These are phyloP conservation scores for Cladosporium velox DNA, from an alignment of 2,329 filamentous ascomycete genomes.

Conservation along the genomic window DNA sequence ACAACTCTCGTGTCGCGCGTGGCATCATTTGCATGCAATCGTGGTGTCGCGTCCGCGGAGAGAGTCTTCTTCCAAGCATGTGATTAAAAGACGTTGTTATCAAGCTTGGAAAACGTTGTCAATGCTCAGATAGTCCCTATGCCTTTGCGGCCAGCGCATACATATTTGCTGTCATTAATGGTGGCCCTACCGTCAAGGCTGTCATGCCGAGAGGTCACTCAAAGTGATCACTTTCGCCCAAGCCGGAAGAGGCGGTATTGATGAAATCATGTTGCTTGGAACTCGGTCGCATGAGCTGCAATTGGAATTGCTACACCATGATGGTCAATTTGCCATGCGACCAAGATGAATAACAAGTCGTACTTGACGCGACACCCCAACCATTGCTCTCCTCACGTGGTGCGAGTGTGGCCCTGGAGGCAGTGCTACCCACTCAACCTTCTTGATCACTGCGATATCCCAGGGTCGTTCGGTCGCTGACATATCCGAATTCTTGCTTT, in stretches of 20 bases:
- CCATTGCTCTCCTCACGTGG: neutral
- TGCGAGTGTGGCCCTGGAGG: neutral
- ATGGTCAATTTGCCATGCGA: neutral
- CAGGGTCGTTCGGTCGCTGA: neutral
- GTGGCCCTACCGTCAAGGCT: neutral
- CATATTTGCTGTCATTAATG: neutral
- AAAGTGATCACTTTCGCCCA: neutral
- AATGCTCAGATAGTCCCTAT: neutral
- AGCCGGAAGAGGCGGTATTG: neutral
- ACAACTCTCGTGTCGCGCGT: neutral
- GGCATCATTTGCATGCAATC: neutral
- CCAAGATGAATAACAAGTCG: neutral
- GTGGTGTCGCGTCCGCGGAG: neutral
- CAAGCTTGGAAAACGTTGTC: neutral
- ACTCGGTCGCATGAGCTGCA: neutral
- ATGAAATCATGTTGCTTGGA: neutral
- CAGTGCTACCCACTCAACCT: neutral
- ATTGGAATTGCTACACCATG: too few species aligned
- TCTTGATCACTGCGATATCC: neutral
- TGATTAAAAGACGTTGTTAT: neutral
- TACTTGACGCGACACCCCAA: neutral
- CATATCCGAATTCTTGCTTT: neutral
- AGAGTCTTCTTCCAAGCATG: neutral
- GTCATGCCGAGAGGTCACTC: neutral
- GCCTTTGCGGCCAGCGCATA: neutral